Percentiles rank a stretch among this genome's conserved stretches.
Evolutionary conservation across 495 filamentous ascomycete species (phyloP).

Genomic region (Penicillium roqueforti): DNA sequence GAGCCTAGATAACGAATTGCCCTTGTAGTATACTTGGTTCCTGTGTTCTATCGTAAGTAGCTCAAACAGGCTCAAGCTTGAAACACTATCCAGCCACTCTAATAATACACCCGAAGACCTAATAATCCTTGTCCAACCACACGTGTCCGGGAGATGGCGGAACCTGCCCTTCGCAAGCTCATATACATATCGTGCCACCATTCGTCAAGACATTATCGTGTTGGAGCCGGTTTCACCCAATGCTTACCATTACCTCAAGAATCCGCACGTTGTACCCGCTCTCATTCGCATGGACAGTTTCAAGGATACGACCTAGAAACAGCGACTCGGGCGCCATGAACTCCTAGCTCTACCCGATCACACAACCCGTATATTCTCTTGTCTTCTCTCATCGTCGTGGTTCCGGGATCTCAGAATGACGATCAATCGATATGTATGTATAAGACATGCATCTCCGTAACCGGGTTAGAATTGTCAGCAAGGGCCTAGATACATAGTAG

Average conservation of each 20-base stretch:
- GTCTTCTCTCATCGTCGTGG: slow-evolving; percentile 61
- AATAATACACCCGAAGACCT: neutral
- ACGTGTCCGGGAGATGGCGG: slow-evolving; percentile 34
- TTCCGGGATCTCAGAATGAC: no score
- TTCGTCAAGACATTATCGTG: slow-evolving; percentile 61
- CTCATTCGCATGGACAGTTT: no score
- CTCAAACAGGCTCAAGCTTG: neutral
- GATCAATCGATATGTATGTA: no score
- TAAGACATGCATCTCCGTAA: no score
- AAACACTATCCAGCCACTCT: neutral
- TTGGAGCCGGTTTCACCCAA: slow-evolving; percentile 49
- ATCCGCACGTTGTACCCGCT: slow-evolving; percentile 53
- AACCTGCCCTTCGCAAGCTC: slow-evolving; percentile 15
- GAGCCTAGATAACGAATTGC: neutral
- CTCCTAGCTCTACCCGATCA: no score
- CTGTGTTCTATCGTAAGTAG: neutral
- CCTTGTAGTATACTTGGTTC: neutral
- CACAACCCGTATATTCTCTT: no score
- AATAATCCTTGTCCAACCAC: neutral
- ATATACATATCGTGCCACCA: slow-evolving; percentile 39
- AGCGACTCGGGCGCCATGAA: no score
- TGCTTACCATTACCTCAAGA: slow-evolving; percentile 28
- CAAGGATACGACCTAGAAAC: no score
- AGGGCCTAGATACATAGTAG: neutral
- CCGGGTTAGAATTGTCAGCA: no score